phyloP scores from a whole-genome alignment of 805 yeast genomes.

The Nakazawaea pomicola region DNA sequence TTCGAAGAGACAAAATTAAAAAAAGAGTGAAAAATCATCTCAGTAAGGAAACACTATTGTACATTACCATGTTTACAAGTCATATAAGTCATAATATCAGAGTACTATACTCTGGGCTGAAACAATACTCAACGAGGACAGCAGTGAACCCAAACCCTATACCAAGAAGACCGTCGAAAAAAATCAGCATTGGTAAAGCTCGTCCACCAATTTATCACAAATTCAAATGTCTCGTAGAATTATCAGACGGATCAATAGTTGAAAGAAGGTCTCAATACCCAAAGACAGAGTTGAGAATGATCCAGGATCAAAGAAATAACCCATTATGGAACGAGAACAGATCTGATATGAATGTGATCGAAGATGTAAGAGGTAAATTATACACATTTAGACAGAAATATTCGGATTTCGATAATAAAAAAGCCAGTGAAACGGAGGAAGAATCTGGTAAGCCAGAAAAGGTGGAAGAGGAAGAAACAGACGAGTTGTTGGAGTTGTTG shows the following conservation, averaged over 20 bases:
- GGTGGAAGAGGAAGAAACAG: slow-evolving; percentile 12
- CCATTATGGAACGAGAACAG: slow-evolving; percentile 87
- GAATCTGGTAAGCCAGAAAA: slow-evolving; percentile 15
- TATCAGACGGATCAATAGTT: slow-evolving; percentile 91
- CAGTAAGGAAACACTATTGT: no score
- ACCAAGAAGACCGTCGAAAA: slow-evolving; percentile 56
- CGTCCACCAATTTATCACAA: slow-evolving; percentile 92
- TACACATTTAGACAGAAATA: slow-evolving; percentile 69
- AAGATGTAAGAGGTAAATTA: slow-evolving; percentile 78
- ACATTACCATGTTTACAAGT: no score
- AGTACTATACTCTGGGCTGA: background rate
- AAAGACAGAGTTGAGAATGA: slow-evolving; percentile 76
- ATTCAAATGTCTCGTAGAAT: slow-evolving; percentile 83
- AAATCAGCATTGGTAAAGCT: slow-evolving; percentile 74
- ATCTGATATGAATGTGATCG: slow-evolving; percentile 66
- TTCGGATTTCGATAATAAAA: slow-evolving; percentile 36
- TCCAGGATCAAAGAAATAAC: slow-evolving; percentile 83
- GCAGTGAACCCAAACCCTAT: slow-evolving; percentile 17
- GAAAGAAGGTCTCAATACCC: slow-evolving; percentile 83
- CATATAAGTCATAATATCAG: background rate
- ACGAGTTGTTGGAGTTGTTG: slow-evolving; percentile 55
- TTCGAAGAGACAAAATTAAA: background rate
- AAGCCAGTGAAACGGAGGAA: slow-evolving; percentile 23
- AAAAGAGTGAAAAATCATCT: background rate
- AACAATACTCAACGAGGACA: slow-evolving; percentile 11